Percentiles rank a stretch among this genome's conserved stretches.
phyloP scores from a whole-genome alignment of 139 green algal genomes.

The Chlamydomonas asymmetrica region DNA sequence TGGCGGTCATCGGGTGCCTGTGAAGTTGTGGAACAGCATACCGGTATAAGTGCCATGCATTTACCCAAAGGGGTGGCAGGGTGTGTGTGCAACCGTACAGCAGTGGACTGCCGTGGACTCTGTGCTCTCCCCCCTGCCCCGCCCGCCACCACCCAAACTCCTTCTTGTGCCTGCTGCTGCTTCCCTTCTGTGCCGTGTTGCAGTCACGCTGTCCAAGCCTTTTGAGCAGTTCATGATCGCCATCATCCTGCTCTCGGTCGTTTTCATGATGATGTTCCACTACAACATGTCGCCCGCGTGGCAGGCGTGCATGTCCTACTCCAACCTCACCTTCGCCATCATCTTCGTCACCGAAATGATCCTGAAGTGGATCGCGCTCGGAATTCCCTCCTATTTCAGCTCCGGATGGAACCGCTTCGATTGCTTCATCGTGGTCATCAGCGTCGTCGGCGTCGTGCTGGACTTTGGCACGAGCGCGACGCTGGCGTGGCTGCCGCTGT shows the following conservation, averaged over 20 bases:
- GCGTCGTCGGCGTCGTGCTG: constrained; percentile 43
- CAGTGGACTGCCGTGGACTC: no score
- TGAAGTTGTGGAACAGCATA: no score
- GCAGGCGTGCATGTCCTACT: constrained; percentile 10
- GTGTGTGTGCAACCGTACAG: no score
- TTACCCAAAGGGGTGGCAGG: no score
- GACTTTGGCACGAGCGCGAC: constrained; percentile 34
- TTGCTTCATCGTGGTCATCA: constrained; percentile 56
- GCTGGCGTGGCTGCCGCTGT: constrained; percentile 58
- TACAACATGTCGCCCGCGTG: constrained; percentile 17
- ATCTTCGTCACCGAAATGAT: constrained; percentile 66
- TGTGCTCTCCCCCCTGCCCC: no score
- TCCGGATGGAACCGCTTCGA: constrained; percentile 78
- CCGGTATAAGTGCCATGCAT: no score
- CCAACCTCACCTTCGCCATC: constrained; percentile 57
- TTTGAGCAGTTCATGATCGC: constrained; percentile 23
- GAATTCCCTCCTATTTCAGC: constrained; percentile 15
- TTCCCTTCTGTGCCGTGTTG: no score
- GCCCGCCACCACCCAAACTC: no score
- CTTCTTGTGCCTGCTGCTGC: no score
- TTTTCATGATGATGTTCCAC: constrained; percentile 42
- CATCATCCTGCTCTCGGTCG: constrained; percentile 25
- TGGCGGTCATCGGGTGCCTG: no score
- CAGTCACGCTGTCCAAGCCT: no score
- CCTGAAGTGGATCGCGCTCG: constrained; percentile 53